Evolutionary conservation across 306 rosid species (phyloP).

Genomic region (Cucurbita pepo): DNA sequence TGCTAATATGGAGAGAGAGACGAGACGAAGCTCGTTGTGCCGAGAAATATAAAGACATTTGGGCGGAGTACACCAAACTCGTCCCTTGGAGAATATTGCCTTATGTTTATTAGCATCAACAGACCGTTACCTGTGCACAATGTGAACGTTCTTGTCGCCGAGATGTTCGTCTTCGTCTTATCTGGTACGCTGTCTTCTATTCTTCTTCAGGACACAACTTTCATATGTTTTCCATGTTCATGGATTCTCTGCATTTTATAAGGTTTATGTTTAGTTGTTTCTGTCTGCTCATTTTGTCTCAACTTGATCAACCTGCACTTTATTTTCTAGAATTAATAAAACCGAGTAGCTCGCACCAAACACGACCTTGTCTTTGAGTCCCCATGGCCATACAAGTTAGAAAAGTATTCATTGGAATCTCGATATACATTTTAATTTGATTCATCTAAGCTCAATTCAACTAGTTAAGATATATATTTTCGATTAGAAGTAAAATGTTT

Average conservation of each 20-base stretch:
- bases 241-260: neutral
- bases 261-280: neutral
- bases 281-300: neutral
- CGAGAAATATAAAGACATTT: conserved; percentile 66
- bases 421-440: no score
- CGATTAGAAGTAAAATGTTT: neutral
- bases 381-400: no score
- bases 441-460: no score
- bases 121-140: neutral
- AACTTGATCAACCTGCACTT: neutral
- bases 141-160: neutral
- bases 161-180: neutral
- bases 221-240: neutral
- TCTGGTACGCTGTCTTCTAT: neutral
- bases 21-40: conserved; percentile 94
- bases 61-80: conserved; percentile 53
- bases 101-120: conserved; percentile 23
- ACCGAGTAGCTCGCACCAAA: neutral
- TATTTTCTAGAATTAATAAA: neutral
- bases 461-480: neutral
- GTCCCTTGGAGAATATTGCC: conserved; percentile 98
- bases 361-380: neutral
- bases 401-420: no score
- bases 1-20: conserved; percentile 83
- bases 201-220: neutral